Percentiles rank a stretch among this genome's conserved stretches.
Conservation (phyloP, 2,329 filamentous ascomycete genomes). For the Sclerotiophoma versabilis region DNA sequence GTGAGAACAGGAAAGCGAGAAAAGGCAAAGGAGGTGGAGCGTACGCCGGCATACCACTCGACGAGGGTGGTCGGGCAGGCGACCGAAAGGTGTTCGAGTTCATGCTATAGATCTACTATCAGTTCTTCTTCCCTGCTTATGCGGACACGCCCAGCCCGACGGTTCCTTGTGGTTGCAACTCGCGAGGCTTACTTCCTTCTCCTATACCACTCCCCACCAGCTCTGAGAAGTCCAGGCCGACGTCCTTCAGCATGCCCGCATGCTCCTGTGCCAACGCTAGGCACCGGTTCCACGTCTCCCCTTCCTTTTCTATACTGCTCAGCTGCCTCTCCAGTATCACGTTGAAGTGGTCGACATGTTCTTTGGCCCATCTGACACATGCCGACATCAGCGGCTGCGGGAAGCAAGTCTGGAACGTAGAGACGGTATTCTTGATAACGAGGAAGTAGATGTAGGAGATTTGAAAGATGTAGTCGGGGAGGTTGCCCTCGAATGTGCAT, state of each 20-base stretch:
- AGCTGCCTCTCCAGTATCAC: conserved; percentile 80
- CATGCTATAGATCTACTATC: conserved; percentile 31
- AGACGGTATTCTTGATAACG: conserved; percentile 90
- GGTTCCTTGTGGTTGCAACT: conserved; percentile 3
- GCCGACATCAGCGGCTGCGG: conserved; percentile 87
- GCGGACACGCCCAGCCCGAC: conserved; percentile 44
- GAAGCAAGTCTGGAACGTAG: conserved; percentile 81
- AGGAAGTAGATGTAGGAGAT: conserved; percentile 96
- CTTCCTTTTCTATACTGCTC: conserved; percentile 81
- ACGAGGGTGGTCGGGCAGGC: conserved; percentile 25
- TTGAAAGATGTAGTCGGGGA: conserved; percentile 93
- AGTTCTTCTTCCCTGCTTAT: too few relatives aligned
- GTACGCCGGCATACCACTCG: conserved; percentile 39
- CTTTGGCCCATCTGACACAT: conserved; percentile 98
- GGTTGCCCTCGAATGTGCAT: conserved; percentile 92
- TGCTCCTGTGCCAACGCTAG: conserved; percentile 83
- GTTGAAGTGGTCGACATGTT: conserved; percentile 91
- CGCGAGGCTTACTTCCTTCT: not conserved
- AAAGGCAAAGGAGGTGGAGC: conserved; percentile 16
- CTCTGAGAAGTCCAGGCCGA: conserved; percentile 88
- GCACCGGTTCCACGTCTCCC: conserved; percentile 80
- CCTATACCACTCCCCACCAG: conserved; percentile 66
- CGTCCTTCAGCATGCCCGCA: conserved; percentile 78
- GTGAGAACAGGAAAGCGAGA: conserved; percentile 32
- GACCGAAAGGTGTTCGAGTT: conserved; percentile 35